phyloP scores from a whole-genome alignment of 2,329 filamentous ascomycete genomes.

The Fusarium longipes region DNA sequence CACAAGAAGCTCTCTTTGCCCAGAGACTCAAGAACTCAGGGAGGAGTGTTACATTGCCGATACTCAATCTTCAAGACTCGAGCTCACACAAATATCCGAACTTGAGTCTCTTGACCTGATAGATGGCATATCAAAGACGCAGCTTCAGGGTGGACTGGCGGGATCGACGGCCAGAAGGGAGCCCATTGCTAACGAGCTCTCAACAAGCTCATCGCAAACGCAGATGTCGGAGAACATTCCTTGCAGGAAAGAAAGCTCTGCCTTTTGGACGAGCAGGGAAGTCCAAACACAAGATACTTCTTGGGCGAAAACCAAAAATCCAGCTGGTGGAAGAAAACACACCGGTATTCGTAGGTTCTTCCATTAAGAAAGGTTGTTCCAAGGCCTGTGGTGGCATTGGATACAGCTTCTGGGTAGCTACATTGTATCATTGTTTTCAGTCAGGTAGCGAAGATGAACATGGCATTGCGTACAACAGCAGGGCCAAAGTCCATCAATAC shows the following conservation, averaged over 20 bases:
- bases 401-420: slow-evolving; percentile 11
- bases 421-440: not conserved
- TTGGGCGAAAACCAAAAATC: slow-evolving; percentile 50
- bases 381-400: not conserved
- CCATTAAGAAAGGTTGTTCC: slow-evolving; percentile 47
- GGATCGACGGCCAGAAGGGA: not conserved
- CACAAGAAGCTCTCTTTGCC: slow-evolving; percentile 17
- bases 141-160: not conserved
- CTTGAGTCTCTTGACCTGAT: slow-evolving; percentile 18
- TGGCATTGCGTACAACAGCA: not conserved
- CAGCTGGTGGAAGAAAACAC: slow-evolving; percentile 33
- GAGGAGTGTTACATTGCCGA: not conserved
- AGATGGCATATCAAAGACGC: not conserved
- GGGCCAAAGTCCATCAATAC: not conserved
- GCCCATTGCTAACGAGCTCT: slow-evolving; percentile 22
- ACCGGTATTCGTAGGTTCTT: slow-evolving; percentile 60
- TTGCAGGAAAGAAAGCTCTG: slow-evolving; percentile 28
- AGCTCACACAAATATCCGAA: slow-evolving; percentile 12
- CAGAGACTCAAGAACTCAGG: slow-evolving; percentile 13
- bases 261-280: not conserved
- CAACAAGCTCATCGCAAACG: slow-evolving; percentile 4
- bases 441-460: not conserved
- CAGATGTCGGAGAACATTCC: slow-evolving; percentile 7
- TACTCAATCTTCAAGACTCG: slow-evolving; percentile 7
- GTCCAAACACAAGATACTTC: slow-evolving; percentile 48